phyloP scores from a whole-genome alignment of 139 green algal genomes.

The Closterium sp. region DNA sequence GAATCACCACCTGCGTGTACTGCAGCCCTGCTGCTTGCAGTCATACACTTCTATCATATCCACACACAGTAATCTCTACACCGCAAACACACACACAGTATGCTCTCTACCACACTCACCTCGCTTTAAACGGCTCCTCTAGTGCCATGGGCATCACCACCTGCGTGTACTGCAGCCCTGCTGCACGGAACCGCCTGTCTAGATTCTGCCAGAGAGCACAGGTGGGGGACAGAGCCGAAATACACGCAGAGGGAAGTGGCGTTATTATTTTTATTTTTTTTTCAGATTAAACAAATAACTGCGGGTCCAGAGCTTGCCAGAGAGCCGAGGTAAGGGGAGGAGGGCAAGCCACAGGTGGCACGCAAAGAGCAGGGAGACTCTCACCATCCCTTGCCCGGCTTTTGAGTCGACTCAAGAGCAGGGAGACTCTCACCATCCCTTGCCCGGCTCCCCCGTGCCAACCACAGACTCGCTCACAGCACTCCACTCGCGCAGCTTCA shows the following conservation, averaged over 20 bases:
- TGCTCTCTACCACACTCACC: neutral
- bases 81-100: too few relatives aligned
- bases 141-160: neutral
- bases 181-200: neutral
- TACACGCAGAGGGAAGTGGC: too few relatives aligned
- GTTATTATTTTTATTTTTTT: too few relatives aligned
- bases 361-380: too few relatives aligned
- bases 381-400: too few relatives aligned
- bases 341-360: too few relatives aligned
- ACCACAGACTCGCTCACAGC: neutral
- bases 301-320: too few relatives aligned
- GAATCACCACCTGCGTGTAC: neutral
- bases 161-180: neutral
- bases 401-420: too few relatives aligned
- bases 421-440: too few relatives aligned
- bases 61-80: neutral
- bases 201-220: neutral
- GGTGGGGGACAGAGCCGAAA: too few relatives aligned
- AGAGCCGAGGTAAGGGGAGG: too few relatives aligned
- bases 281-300: too few relatives aligned
- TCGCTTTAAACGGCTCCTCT: neutral
- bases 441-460: neutral
- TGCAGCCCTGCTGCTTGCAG: neutral
- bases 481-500: neutral
- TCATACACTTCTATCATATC: neutral